A percentile compares a stretch with the other conserved stretches of the same genome.
Conservation (phyloP, 352 stramenopile genomes). For the Phytopythium vexans region DNA sequence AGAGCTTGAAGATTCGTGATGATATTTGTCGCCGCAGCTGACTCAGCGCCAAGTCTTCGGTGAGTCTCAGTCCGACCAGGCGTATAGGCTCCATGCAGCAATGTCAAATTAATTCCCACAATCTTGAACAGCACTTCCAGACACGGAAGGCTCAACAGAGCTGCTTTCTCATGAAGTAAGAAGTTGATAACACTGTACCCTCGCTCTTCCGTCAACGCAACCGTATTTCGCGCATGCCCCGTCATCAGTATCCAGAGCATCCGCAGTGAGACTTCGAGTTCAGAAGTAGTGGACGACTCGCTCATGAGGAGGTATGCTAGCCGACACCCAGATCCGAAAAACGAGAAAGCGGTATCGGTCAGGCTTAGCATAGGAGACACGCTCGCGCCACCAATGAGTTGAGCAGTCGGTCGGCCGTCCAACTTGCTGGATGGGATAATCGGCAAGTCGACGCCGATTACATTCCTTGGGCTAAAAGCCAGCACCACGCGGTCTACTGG, state of each 20-base stretch:
- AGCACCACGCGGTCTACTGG: conserved; percentile 48
- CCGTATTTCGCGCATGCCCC: conserved; percentile 36
- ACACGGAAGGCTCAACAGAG: conserved; percentile 28
- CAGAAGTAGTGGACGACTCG: conserved; percentile 25
- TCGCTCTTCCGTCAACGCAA: conserved; percentile 66
- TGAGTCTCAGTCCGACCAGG: conserved; percentile 1
- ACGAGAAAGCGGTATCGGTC: conserved; percentile 32
- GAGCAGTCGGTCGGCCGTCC: conserved; percentile 50
- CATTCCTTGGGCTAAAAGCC: conserved; percentile 42
- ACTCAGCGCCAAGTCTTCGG: background rate
- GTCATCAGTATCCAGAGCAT: conserved; percentile 34
- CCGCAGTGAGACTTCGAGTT: conserved; percentile 47
- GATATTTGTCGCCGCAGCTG: background rate
- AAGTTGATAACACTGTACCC: conserved; percentile 72
- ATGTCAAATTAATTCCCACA: conserved; percentile 42
- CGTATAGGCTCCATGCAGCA: background rate
- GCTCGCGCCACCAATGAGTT: conserved; percentile 48
- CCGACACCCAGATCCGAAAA: conserved; percentile 48
- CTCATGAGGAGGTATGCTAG: conserved; percentile 53
- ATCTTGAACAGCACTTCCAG: conserved; percentile 51
- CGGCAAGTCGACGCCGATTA: conserved; percentile 25
- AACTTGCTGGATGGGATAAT: conserved; percentile 46
- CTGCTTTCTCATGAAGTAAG: conserved; percentile 56
- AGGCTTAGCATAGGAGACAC: conserved; percentile 24
- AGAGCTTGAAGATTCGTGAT: conserved; percentile 53